Conservation (phyloP, 768 basidiomycete genomes). For the Psilocybe azurescens region DNA sequence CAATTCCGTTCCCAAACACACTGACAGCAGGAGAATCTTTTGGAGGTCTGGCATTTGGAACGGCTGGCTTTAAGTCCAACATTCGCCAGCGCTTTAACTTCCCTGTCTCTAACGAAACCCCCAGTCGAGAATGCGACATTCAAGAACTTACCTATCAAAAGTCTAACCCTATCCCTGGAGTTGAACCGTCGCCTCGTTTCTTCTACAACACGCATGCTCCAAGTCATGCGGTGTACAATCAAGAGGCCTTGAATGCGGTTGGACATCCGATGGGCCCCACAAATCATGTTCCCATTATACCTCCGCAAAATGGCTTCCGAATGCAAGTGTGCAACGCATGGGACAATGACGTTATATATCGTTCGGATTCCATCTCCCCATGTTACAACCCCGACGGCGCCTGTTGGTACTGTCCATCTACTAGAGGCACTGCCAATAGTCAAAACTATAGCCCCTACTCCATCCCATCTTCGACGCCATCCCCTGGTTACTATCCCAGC, state of each 20-base stretch:
- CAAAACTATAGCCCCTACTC: constrained; percentile 10
- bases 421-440: constrained; percentile 14
- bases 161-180: not conserved
- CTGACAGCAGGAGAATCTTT: constrained; percentile 24
- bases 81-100: constrained; percentile 38
- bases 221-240: not conserved
- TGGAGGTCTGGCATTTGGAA: constrained; percentile 26
- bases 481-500: constrained; percentile 10
- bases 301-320: not conserved
- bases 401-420: constrained; percentile 37
- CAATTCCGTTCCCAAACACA: constrained; percentile 11
- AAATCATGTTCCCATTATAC: not conserved
- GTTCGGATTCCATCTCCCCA: constrained; percentile 13
- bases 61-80: constrained; percentile 40
- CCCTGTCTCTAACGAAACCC: constrained; percentile 26
- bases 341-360: constrained; percentile 21
- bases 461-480: constrained; percentile 14
- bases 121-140: constrained; percentile 14
- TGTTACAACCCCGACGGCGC: constrained; percentile 23
- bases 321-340: constrained; percentile 4
- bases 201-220: constrained; percentile 36
- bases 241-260: too few species aligned
- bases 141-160: not conserved
- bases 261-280: not conserved
- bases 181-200: constrained; percentile 35